A percentile compares a stretch with the other conserved stretches of the same genome.
phyloP scores from a whole-genome alignment of 73 alveolate species.

The Blepharisma japonicum region DNA sequence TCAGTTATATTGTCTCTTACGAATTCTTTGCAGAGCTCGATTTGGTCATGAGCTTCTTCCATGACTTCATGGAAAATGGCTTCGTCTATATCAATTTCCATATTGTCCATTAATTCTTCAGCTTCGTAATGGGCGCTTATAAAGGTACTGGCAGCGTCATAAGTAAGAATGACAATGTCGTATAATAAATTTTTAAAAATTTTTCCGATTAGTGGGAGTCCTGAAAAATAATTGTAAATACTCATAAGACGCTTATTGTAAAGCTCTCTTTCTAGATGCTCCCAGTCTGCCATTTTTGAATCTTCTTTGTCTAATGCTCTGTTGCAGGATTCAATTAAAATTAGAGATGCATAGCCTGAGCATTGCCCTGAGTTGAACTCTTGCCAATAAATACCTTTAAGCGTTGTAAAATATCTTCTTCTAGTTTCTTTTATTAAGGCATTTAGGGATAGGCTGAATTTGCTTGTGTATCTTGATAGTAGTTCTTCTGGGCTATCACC shows the following conservation, averaged over 20 bases:
- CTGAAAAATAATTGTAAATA: neutral
- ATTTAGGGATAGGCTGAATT: constrained; percentile 33
- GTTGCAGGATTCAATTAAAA: constrained; percentile 6
- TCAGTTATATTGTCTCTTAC: constrained; percentile 28
- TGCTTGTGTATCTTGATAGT: neutral
- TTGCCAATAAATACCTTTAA: constrained; percentile 62
- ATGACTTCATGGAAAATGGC: constrained; percentile 2
- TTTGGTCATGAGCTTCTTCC: constrained; percentile 26
- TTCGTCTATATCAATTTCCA: constrained; percentile 30
- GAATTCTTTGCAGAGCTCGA: neutral
- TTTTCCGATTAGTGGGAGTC: neutral
- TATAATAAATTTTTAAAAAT: constrained; percentile 17
- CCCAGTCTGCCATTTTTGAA: constrained; percentile 23
- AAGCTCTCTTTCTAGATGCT: constrained; percentile 10
- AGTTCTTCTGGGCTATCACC: constrained; percentile 30
- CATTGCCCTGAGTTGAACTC: constrained; percentile 28
- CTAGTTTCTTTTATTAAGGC: constrained; percentile 51
- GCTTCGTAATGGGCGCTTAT: constrained; percentile 35
- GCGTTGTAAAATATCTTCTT: constrained; percentile 54
- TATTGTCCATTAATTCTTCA: neutral
- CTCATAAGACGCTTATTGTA: neutral
- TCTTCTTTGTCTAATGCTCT: constrained; percentile 34
- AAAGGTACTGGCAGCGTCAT: constrained; percentile 34
- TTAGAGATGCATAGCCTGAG: constrained; percentile 21
- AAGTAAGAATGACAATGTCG: constrained; percentile 17